phyloP scores from a whole-genome alignment of 345 rosid species.

The Melaleuca alternifolia region DNA sequence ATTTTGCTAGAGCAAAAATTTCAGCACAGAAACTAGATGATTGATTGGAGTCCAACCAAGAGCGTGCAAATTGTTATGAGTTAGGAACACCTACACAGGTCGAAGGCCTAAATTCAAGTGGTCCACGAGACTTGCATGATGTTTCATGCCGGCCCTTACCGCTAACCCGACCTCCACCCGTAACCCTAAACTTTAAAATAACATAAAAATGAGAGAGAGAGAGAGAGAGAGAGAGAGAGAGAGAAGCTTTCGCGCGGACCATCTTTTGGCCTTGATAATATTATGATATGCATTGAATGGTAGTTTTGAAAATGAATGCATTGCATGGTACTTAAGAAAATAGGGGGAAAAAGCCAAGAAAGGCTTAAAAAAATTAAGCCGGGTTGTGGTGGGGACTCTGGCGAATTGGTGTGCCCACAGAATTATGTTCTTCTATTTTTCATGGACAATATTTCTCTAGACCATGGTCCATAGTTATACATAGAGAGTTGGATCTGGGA shows the following conservation, averaged over 20 bases:
- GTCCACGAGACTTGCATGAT: not conserved
- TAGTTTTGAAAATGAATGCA: not conserved
- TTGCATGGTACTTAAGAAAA: not conserved
- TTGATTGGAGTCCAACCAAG: not conserved
- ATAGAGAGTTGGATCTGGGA: conserved; percentile 9
- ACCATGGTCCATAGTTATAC: not conserved
- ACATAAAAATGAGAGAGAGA: no score
- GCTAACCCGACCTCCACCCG: not conserved
- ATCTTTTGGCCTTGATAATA: not conserved
- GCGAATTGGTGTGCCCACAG: not conserved
- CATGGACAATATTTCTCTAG: not conserved
- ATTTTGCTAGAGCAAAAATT: not conserved
- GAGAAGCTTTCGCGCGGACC: not conserved
- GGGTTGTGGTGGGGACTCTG: not conserved
- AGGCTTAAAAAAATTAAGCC: not conserved
- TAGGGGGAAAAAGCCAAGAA: not conserved
- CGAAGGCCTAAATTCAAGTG: not conserved
- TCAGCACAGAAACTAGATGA: not conserved
- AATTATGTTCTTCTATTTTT: not conserved
- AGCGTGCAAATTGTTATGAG: not conserved
- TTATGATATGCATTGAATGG: not conserved
- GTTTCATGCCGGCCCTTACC: not conserved
- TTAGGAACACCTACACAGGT: not conserved
- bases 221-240: not conserved
- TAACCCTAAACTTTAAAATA: not conserved